A percentile compares a stretch with the other conserved stretches of the same genome.
Conservation (phyloP, 306 rosid genomes). For the Vicia villosa region DNA sequence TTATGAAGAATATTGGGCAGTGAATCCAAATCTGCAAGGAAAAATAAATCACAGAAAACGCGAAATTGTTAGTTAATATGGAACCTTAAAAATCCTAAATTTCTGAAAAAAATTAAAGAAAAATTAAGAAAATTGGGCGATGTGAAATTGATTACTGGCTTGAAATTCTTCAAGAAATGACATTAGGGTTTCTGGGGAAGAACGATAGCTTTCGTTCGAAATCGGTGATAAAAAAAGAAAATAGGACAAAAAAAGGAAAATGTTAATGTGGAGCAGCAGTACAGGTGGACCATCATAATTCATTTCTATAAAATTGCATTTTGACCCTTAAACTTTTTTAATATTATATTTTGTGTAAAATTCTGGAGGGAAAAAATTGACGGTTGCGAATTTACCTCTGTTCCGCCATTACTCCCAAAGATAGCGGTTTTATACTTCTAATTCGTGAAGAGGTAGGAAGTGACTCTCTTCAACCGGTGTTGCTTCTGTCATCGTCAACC, state of each 20-base stretch:
- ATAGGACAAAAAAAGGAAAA: not conserved
- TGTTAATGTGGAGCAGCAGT: not conserved
- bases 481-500: no score
- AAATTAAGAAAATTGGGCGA: not conserved
- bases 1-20: conserved; percentile 85
- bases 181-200: conserved; percentile 52
- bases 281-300: not conserved
- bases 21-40: conserved; percentile 77
- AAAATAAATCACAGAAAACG: conserved; percentile 5
- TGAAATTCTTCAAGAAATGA: conserved; percentile 86
- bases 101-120: not conserved
- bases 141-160: conserved; percentile 57
- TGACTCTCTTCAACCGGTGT: no score
- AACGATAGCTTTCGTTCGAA: conserved; percentile 22
- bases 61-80: conserved; percentile 3
- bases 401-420: no score
- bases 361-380: not conserved
- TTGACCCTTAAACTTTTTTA: not conserved
- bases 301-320: not conserved
- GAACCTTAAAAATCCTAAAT: not conserved
- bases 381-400: no score
- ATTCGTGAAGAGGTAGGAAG: no score
- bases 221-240: not conserved
- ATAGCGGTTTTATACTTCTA: no score
- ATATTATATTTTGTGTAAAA: not conserved